Percentiles rank a stretch among this genome's conserved stretches.
These are phyloP conservation scores for Haberlea rhodopensis DNA, from an alignment of 257 asterid genomes.

Conservation along the genomic window DNA sequence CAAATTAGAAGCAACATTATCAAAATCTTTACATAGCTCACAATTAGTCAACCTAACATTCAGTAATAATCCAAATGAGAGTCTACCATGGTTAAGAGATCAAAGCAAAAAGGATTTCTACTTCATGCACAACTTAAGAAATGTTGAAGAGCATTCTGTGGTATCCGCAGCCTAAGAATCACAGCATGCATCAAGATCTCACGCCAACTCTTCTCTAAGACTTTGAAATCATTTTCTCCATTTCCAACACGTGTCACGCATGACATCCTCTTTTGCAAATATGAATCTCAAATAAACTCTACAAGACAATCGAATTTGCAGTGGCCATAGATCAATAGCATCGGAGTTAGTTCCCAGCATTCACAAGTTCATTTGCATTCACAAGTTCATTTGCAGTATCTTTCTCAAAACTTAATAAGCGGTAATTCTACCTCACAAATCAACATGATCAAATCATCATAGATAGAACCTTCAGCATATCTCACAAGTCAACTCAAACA, in stretches of 20 bases:
- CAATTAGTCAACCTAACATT: not conserved
- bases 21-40: no score
- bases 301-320: constrained; percentile 9
- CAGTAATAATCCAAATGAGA: not conserved
- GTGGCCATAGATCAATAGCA: not conserved
- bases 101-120: not conserved
- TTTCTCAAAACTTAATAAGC: constrained; percentile 3
- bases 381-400: no score
- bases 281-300: constrained; percentile 4
- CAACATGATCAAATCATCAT: constrained; percentile 15
- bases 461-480: constrained; percentile 1
- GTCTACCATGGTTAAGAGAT: not conserved
- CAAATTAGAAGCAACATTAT: not conserved
- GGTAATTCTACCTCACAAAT: constrained; percentile 6
- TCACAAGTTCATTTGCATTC: constrained; percentile 6
- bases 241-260: not conserved
- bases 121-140: not conserved
- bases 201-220: constrained; percentile 3
- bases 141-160: not conserved
- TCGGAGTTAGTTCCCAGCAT: not conserved
- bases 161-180: not conserved
- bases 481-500: constrained; percentile 9
- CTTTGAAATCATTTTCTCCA: constrained; percentile 1
- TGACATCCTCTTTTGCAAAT: not conserved
- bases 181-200: constrained; percentile 16